Evolutionary conservation across 2,329 filamentous ascomycete genomes (phyloP).

Genomic region (Alternaria brassicicola): DNA sequence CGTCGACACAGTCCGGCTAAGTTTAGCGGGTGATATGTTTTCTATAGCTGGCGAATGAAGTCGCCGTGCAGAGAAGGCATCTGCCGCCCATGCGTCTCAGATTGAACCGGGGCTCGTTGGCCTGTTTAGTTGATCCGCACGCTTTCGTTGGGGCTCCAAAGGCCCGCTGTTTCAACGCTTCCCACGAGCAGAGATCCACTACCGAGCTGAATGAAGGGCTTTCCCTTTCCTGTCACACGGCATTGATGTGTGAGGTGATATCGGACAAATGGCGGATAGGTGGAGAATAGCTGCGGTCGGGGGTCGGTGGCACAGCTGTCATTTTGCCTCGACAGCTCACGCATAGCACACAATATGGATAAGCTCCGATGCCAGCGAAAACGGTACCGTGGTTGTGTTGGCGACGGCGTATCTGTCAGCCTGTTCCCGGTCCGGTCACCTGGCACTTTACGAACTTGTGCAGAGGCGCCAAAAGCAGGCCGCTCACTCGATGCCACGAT

Average conservation of each 20-base stretch:
- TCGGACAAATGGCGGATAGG: slow-evolving; percentile 7
- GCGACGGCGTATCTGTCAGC: slow-evolving; percentile 4
- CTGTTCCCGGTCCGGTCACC: slow-evolving; percentile 10
- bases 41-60: slow-evolving; percentile 21
- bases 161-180: slow-evolving; percentile 31
- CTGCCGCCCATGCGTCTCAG: slow-evolving; percentile 36
- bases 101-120: slow-evolving; percentile 23
- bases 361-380: slow-evolving; percentile 9
- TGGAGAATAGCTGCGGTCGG: background rate
- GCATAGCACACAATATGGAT: slow-evolving; percentile 3
- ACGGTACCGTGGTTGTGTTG: slow-evolving; percentile 12
- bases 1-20: slow-evolving; percentile 16
- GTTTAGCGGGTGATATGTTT: slow-evolving; percentile 30
- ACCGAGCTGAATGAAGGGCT: slow-evolving; percentile 17
- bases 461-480: slow-evolving; percentile 11
- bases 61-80: slow-evolving; percentile 8
- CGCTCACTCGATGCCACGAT: slow-evolving; percentile 8
- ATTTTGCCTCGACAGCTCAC: slow-evolving; percentile 1
- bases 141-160: slow-evolving; percentile 15
- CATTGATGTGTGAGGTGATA: slow-evolving; percentile 22
- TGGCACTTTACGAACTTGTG: background rate
- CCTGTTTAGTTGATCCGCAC: slow-evolving; percentile 21
- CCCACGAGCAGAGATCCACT: slow-evolving; percentile 12
- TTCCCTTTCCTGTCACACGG: slow-evolving; percentile 12
- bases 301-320: slow-evolving; percentile 3